Base-by-base conservation (phyloP, 2,329 filamentous ascomycete species). In the Ophiocordyceps camponoti-rufipedis region DNA sequence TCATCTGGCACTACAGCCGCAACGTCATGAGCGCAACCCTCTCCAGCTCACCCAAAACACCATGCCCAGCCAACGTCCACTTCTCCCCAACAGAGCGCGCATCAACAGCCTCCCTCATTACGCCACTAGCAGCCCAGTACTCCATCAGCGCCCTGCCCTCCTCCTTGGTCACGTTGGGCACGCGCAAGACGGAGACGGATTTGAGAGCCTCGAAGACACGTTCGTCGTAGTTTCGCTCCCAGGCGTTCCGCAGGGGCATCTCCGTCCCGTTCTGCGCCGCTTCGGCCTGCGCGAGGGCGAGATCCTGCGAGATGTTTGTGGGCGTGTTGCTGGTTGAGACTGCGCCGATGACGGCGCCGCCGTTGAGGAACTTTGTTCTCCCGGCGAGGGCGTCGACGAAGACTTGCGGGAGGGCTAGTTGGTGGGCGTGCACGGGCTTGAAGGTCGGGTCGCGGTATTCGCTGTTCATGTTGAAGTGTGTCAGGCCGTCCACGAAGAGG, bases 51-150 rank as follows among this genome's bases (percentile, higher is more conserved):
- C 86, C 87, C 42, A 94, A 71, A 44, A 89, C 74, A 14, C 88
- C 88, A 55, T 82, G 78, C 19, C 86, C 86, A 43, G 80, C 78
- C 53, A 95, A 59, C 43, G 78, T 79, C 87, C 88, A 94, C 66
- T 85, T 85, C 70, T 93, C 83, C 19, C 73, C 70, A 33, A 95
- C 81, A 50, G 73, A 70, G 50, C 67, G 68, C 56, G 88, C 79
- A 55, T 84, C 80, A 44, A 95, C 71, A 42, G 68, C 70, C 49
- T 74, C 69, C 51, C 83, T 75, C 57, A 94, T 60, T 58, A 94
- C 69, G 12, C 89, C 91, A 60, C 85, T 93, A 33, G 76, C 78
- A 5, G 85, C 87, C 71, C 89, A 96, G 66, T 95, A 96, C 67
- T 95, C 87, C 78, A 96, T 81, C 53, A 94, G 68, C 1, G 78